phyloP scores from a whole-genome alignment of 352 stramenopile genomes.

The Pseudoperonospora humuli region DNA sequence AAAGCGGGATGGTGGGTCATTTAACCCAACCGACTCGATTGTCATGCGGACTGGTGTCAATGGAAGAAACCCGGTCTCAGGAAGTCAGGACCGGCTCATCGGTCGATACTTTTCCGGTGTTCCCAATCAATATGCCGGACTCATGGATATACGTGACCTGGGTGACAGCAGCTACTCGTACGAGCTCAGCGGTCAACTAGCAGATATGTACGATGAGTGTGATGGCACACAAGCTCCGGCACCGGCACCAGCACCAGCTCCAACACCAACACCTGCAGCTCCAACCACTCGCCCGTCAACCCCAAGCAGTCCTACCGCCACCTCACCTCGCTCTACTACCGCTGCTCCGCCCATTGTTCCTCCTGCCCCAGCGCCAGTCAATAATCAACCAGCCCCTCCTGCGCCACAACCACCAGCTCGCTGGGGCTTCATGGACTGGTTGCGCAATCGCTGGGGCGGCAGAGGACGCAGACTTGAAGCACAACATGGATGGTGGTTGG shows the following conservation, averaged over 20 bases:
- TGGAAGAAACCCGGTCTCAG: conserved; percentile 28
- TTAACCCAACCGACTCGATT: conserved; percentile 35
- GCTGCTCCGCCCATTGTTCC: neutral
- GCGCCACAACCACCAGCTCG: conserved; percentile 6
- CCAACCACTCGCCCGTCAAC: neutral
- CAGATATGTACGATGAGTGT: conserved; percentile 36
- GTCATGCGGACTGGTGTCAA: conserved; percentile 36
- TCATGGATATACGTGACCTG: conserved; percentile 40
- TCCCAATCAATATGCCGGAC: conserved; percentile 28
- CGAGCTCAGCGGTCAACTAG: conserved; percentile 36
- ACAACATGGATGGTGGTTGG: conserved; percentile 6
- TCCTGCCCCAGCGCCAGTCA: conserved; percentile 3
- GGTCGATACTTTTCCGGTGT: conserved; percentile 33
- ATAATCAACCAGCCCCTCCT: neutral
- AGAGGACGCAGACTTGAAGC: conserved; percentile 13
- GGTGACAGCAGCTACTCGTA: conserved; percentile 51
- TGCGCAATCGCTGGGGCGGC: conserved; percentile 13
- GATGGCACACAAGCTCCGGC: conserved; percentile 16
- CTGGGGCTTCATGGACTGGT: conserved; percentile 3
- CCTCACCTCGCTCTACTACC: too few relatives aligned
- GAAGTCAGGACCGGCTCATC: conserved; percentile 29
- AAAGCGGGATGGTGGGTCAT: conserved; percentile 23
- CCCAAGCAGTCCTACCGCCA: too few relatives aligned
- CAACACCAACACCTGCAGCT: conserved; percentile 3
- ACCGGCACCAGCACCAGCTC: too few relatives aligned